These are phyloP conservation scores for Dothistroma pini DNA, from an alignment of 2,329 filamentous ascomycete genomes.

Conservation along the genomic window DNA sequence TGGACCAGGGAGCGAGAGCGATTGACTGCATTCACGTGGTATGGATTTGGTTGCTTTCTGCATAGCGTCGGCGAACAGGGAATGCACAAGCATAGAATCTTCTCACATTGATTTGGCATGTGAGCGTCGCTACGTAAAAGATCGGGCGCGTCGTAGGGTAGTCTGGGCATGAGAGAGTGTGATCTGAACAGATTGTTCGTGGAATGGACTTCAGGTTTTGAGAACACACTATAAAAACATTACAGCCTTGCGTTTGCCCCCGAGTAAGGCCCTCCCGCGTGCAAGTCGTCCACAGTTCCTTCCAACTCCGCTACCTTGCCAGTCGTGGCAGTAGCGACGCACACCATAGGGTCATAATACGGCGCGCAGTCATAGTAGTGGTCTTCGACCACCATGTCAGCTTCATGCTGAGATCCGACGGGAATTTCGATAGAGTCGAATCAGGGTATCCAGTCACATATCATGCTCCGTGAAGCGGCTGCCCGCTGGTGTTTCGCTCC, in stretches of 20 bases:
- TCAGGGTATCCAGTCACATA: constrained; percentile 21
- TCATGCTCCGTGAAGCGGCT: constrained; percentile 27
- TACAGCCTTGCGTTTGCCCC: constrained; percentile 5
- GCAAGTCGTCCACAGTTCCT: not conserved
- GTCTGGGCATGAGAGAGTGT: not conserved
- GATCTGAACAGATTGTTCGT: not conserved
- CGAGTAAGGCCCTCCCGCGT: not conserved
- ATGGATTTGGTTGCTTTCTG: not conserved
- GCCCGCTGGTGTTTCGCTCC: constrained; percentile 22
- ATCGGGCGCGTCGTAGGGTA: not conserved
- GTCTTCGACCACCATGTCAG: not conserved
- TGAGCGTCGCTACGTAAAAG: not conserved
- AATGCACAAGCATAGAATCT: not conserved
- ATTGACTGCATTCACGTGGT: constrained; percentile 30
- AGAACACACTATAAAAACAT: constrained; percentile 17
- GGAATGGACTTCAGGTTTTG: constrained; percentile 7
- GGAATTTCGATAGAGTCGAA: constrained; percentile 7
- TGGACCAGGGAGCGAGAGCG: constrained; percentile 48
- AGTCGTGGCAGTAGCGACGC: constrained; percentile 3
- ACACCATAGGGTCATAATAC: constrained; percentile 8
- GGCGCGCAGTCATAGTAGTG: constrained; percentile 1
- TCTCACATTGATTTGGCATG: not conserved
- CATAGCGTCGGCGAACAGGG: constrained; percentile 7
- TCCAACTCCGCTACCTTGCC: constrained; percentile 7
- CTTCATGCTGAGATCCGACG: constrained; percentile 5